Evolutionary conservation across 345 rosid genomes (phyloP).

Genomic region (Salix arbutifolia): DNA sequence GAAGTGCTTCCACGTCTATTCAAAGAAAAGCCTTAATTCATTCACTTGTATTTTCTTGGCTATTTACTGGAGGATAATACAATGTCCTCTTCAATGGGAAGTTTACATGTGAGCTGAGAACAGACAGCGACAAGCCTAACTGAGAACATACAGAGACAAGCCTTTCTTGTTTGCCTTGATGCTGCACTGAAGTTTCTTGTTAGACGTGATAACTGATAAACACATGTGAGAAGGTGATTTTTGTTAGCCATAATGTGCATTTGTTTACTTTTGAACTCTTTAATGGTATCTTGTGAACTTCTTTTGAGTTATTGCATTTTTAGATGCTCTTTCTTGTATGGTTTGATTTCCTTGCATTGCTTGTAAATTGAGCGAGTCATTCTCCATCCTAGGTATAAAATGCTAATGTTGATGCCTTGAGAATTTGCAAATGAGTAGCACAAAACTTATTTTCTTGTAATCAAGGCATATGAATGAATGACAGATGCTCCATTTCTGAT

Average conservation of each 20-base stretch:
- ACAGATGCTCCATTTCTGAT: too few species aligned
- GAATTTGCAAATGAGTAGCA: neutral
- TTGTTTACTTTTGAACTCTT: slow-evolving; percentile 4
- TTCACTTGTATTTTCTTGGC: neutral
- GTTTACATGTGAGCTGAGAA: slow-evolving; percentile 2
- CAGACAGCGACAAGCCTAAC: neutral
- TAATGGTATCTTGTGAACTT: slow-evolving; percentile 2
- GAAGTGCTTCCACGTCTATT: slow-evolving; percentile 84
- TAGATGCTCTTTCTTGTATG: neutral
- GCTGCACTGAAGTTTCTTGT: slow-evolving; percentile 7
- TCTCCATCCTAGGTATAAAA: neutral
- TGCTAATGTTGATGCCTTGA: neutral
- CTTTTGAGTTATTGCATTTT: slow-evolving; percentile 12
- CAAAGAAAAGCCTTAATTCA: slow-evolving; percentile 50
- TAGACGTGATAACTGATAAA: neutral
- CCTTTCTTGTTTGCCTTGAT: slow-evolving; percentile 10
- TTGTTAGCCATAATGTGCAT: slow-evolving; percentile 3
- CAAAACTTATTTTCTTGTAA: too few species aligned
- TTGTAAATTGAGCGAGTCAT: neutral
- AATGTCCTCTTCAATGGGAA: neutral
- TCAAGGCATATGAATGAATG: too few species aligned
- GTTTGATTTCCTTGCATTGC: slow-evolving; percentile 12
- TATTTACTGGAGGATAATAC: slow-evolving; percentile 6
- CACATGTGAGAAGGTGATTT: slow-evolving; percentile 9
- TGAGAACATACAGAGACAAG: neutral